phyloP scores from a whole-genome alignment of 2,329 filamentous ascomycete genomes.

The Rhynchosporium agropyri region DNA sequence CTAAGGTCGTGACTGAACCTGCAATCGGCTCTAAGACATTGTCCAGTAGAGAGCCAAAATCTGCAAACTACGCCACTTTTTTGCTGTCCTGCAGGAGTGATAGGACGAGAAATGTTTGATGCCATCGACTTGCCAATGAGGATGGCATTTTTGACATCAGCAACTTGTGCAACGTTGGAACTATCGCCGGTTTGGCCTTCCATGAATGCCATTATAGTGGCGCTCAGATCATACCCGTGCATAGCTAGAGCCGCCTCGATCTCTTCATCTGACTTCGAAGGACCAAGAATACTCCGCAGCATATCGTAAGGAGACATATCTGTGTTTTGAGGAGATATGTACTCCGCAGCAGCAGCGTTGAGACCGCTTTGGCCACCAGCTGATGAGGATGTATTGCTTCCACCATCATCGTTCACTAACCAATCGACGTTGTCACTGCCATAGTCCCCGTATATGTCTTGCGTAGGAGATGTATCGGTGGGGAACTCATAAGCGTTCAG shows the following conservation, averaged over 20 bases:
- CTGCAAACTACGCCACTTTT: slow-evolving; percentile 93
- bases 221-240: slow-evolving; percentile 91
- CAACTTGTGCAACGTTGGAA: slow-evolving; percentile 48
- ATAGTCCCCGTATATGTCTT: slow-evolving; percentile 87
- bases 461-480: slow-evolving; percentile 76
- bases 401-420: slow-evolving; percentile 87
- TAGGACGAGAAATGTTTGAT: slow-evolving; percentile 69
- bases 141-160: slow-evolving; percentile 65
- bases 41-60: slow-evolving; percentile 94
- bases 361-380: slow-evolving; percentile 67
- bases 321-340: slow-evolving; percentile 64
- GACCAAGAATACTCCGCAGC: slow-evolving; percentile 89
- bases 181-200: slow-evolving; percentile 63
- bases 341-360: slow-evolving; percentile 82
- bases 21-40: slow-evolving; percentile 93
- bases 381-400: slow-evolving; percentile 77
- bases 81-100: slow-evolving; percentile 74
- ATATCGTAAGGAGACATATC: slow-evolving; percentile 99
- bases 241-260: slow-evolving; percentile 87
- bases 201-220: slow-evolving; percentile 88
- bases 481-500: slow-evolving; percentile 94
- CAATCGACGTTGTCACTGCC: slow-evolving; percentile 96
- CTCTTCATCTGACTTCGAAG: slow-evolving; percentile 88
- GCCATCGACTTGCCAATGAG: slow-evolving; percentile 90
- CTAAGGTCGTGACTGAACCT: slow-evolving; percentile 96